These are phyloP conservation scores for Oidium heveae DNA, from an alignment of 2,329 filamentous ascomycete species.

Conservation along the genomic window DNA sequence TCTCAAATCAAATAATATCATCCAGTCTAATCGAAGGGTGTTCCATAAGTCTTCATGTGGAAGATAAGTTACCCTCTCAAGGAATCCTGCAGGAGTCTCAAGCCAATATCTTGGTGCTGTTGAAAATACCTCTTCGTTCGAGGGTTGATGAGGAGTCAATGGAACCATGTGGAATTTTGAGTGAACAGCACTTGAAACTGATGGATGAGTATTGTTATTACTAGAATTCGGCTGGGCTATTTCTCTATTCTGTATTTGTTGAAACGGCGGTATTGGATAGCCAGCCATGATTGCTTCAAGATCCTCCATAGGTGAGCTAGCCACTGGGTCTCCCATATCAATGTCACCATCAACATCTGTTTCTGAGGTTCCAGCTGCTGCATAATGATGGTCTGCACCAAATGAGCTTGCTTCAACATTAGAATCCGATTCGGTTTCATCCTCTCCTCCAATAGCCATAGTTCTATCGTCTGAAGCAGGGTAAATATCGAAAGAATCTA, in stretches of 20 bases:
- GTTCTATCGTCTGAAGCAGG: conserved; percentile 1
- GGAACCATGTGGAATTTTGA: conserved; percentile 49
- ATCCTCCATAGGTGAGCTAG: conserved; percentile 40
- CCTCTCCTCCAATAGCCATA: conserved; percentile 10
- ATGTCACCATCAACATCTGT: conserved; percentile 19
- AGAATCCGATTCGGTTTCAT: conserved; percentile 10
- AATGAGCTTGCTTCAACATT: conserved; percentile 1
- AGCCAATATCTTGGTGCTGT: conserved; percentile 65
- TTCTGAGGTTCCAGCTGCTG: conserved; percentile 5
- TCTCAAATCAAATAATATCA: conserved; percentile 79
- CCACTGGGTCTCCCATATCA: conserved; percentile 18
- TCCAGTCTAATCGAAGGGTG: conserved; percentile 73
- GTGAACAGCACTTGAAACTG: conserved; percentile 35
- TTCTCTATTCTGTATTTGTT: conserved; percentile 27
- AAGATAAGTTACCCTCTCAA: conserved; percentile 33
- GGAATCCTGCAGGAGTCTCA: conserved; percentile 48
- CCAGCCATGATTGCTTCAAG: conserved; percentile 57
- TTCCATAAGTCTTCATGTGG: conserved; percentile 72
- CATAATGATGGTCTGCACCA: conserved; percentile 1
- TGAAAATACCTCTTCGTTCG: conserved; percentile 22
- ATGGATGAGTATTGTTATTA: conserved; percentile 31
- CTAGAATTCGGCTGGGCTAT: conserved; percentile 50
- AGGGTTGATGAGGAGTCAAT: conserved; percentile 42
- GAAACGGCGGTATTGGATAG: conserved; percentile 30
- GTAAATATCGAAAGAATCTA: conserved; percentile 21